Evolutionary conservation across 192 early-diverging fungal species (phyloP), one percentile per base, ranked within the genome.

Genomic region (Coemansia furcata): DNA sequence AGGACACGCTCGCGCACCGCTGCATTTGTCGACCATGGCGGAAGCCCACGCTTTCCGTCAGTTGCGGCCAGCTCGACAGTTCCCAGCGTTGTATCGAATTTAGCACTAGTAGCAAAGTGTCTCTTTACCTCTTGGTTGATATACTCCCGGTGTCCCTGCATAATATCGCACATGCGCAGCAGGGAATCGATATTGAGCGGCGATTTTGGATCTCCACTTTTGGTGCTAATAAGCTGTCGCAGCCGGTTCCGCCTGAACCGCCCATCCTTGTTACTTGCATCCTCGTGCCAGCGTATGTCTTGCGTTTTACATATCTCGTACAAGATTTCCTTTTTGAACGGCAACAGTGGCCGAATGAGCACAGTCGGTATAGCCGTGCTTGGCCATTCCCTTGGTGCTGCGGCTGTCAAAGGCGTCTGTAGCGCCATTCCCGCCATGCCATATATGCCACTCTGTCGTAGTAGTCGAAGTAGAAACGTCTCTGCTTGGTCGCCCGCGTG

Each of bases 401-500:
- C 64, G 19, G 60, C 21, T 15, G 71, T 67, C 6, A 76, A 49
- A 23, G 38, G 30, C 6, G 70, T 21, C 23, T 71, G 70, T 38
- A 65, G 38, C 15, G 47, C 37, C 77, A 84, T 84, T 5, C 70
- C 76, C 0, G 82, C 65, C 33, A 79, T 55, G 32, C 82, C 82
- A 50, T 68, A 70, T 3, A 79, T 29, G 21, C 82, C 82, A 58
- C 77, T 84, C 14, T 73, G 65, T 23, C 73, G 40, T 33, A 79
- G 35, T 36, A 84, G 66, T 32, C 82, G 69, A 3, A 84, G 58
- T 62, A 79, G 21, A 57, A 84, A 75, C 14, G 82, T 84, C 61
- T 84, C 82, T 47, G 77, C 82, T 62, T 84, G 82, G 57, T 84
- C 82, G 55, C 69, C 71, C 5, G 68, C 67, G 33, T 84, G 82